Evolutionary conservation across 1,284 basidiomycete species (phyloP).

Genomic region (Trichosporon ovoides): DNA sequence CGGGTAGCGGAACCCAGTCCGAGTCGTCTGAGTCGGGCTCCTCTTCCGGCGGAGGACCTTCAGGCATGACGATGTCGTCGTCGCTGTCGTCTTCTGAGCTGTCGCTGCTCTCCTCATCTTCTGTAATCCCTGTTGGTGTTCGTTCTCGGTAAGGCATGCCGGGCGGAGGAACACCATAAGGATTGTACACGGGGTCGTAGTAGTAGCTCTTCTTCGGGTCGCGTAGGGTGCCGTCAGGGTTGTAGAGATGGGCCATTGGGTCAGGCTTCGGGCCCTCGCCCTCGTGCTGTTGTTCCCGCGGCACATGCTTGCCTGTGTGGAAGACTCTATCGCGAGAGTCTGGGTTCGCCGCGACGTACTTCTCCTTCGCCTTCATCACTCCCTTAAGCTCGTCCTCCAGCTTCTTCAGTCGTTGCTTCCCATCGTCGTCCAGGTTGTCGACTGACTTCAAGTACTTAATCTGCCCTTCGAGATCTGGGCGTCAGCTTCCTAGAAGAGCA

Average conservation of each 20-base stretch:
- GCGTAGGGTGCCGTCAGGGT: conserved; percentile 71
- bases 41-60: conserved; percentile 63
- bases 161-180: conserved; percentile 86
- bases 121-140: conserved; percentile 57
- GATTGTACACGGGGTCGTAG: conserved; percentile 89
- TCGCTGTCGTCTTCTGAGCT: conserved; percentile 52
- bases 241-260: conserved; percentile 54
- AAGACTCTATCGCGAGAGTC: conserved; percentile 75
- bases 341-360: conserved; percentile 84
- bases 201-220: conserved; percentile 86
- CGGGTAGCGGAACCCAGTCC: conserved; percentile 51
- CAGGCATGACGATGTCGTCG: conserved; percentile 81
- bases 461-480: conserved; percentile 45
- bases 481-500: neutral
- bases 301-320: conserved; percentile 47
- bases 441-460: conserved; percentile 35
- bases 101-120: neutral
- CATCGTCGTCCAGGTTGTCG: conserved; percentile 29
- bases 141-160: conserved; percentile 86
- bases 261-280: conserved; percentile 17
- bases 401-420: conserved; percentile 47
- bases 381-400: conserved; percentile 72
- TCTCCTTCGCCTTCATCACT: conserved; percentile 76
- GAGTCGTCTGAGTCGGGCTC: conserved; percentile 40
- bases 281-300: conserved; percentile 49